These are phyloP conservation scores for Phytophthora vignae DNA, from an alignment of 352 stramenopile genomes.

Conservation along the genomic window DNA sequence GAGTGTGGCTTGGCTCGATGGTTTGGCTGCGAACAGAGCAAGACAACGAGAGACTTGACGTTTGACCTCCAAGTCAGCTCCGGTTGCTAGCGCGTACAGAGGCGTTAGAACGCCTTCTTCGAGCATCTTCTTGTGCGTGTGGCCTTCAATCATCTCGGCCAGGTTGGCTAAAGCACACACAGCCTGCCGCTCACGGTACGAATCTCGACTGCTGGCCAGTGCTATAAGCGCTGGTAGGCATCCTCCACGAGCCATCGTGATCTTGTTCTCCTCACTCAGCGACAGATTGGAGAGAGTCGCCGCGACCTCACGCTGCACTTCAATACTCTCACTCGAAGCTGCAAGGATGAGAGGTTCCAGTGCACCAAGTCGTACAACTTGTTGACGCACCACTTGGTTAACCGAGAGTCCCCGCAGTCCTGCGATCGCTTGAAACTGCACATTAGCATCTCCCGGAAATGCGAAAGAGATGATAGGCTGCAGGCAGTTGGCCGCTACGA, in stretches of 20 bases:
- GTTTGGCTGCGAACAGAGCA: constrained; percentile 94
- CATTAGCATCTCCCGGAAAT: constrained; percentile 94
- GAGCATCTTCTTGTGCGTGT: constrained; percentile 96
- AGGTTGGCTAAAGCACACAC: constrained; percentile 95
- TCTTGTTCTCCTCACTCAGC: constrained; percentile 96
- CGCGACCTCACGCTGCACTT: constrained; percentile 95
- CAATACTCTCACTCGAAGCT: constrained; percentile 90
- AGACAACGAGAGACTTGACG: constrained; percentile 93
- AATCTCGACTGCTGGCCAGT: constrained; percentile 88
- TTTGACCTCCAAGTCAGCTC: constrained; percentile 88
- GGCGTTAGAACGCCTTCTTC: constrained; percentile 92
- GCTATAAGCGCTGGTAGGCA: constrained; percentile 93
- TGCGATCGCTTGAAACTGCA: constrained; percentile 97
- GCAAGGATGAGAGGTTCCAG: constrained; percentile 96
- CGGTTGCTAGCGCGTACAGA: constrained; percentile 86
- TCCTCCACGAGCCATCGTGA: constrained; percentile 95
- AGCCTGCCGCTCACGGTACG: constrained; percentile 93
- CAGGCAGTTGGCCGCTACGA: constrained; percentile 90
- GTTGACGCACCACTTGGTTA: constrained; percentile 88
- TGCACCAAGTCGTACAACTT: constrained; percentile 92
- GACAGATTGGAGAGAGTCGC: constrained; percentile 96
- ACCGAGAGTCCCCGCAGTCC: constrained; percentile 94
- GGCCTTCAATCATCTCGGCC: constrained; percentile 95
- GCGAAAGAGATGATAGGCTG: constrained; percentile 95
- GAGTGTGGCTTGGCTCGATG: constrained; percentile 89